phyloP scores from a whole-genome alignment of 2,329 filamentous ascomycete species.

The Botrytis galanthina region DNA sequence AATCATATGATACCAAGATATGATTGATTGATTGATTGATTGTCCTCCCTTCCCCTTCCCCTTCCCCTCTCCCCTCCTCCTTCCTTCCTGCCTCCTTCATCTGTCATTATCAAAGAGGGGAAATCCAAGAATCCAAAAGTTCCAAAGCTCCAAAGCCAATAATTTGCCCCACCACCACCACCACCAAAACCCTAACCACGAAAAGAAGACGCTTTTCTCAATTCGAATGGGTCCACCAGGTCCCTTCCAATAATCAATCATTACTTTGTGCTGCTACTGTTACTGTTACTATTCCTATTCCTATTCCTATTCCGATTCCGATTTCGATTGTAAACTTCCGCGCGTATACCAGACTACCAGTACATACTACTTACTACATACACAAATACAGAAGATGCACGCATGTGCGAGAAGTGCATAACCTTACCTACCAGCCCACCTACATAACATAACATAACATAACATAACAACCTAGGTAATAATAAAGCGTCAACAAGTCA shows the following conservation, averaged over 20 bases:
- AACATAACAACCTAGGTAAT: neutral
- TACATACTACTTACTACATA: neutral
- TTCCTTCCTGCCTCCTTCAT: neutral
- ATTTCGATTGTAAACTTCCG: neutral
- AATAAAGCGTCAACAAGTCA: neutral
- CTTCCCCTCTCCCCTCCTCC: too few relatives aligned
- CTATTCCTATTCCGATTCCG: too few relatives aligned
- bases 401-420: neutral
- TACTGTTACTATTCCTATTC: too few relatives aligned
- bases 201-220: neutral
- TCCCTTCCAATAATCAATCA: neutral
- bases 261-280: neutral
- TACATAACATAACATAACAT: too few relatives aligned
- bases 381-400: neutral
- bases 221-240: neutral
- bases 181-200: neutral
- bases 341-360: neutral
- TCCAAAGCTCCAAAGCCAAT: neutral
- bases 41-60: neutral
- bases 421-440: neutral
- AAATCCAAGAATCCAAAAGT: neutral
- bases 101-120: neutral
- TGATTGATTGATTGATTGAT: neutral
- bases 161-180: neutral
- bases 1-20: neutral